Base-by-base conservation (phyloP, 306 rosid species). In the Betula pendula region DNA sequence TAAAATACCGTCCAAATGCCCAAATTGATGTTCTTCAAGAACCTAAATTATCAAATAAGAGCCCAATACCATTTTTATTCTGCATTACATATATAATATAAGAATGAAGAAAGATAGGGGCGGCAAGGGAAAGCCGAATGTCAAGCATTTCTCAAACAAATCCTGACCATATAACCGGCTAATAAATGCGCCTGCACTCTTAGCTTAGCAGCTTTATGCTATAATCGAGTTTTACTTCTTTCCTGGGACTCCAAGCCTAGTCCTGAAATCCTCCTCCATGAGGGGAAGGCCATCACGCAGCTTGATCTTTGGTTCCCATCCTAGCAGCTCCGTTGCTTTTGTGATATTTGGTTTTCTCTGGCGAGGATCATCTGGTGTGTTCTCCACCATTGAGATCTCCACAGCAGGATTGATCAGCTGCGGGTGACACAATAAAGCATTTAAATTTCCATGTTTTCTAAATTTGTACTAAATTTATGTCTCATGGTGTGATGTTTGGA, bases 281-380 rank as follows among this genome's bases (percentile, higher is more conserved):
- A 87, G 90, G 70, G 96, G 91, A 69, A 90, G 93, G 48, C 97
- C 96, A 71, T 92, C 93, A 8, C 89, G 40, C 74, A 90, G 83
- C 79, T 76, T 78, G 65, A 90, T 55, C 81, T 84, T 85, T 50
- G 97, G 97, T 75, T 88, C 93, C 97, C 97, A 92, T 6, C 85
- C 88, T 73, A 92, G 89, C 78, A 90, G 48, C 74, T 87, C 92
- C 68, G 80, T 87, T 25, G 97, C 93, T 35, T 87, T 88, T 20
- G 96, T 85, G 69, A 90, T 92, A 86, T 86, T 89, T 2, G 97
- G 97, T 72, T 92, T 92, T 73, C 97, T 80, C 86, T 92, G 97
- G 71, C 88, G 71, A 1, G 97, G 96, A 82, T 92, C 97, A 76
- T 92, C 97, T 0, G 97, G 97, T 75, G 97, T 92, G 86, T 92